Percentiles rank a stretch among this genome's conserved stretches.
These are phyloP conservation scores for Patellifolia procumbens DNA, from an alignment of 179 eudicot species.

Conservation along the genomic window DNA sequence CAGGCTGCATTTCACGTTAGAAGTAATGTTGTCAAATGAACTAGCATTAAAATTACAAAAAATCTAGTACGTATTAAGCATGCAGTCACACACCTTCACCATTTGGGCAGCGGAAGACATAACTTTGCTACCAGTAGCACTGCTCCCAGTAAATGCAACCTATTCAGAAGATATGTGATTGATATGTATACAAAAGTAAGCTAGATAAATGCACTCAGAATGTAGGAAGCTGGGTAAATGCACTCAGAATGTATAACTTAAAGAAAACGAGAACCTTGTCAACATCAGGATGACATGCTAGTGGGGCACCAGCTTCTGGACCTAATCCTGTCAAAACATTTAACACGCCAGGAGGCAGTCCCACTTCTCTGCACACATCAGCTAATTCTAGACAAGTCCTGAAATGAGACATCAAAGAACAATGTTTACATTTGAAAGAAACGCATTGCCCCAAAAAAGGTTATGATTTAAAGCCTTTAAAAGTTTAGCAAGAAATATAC, in stretches of 20 bases:
- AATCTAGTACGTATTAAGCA: background rate
- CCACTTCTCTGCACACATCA: slow-evolving; percentile 79
- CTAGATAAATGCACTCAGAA: background rate
- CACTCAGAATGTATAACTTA: slow-evolving; percentile 12
- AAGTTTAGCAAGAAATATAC: slow-evolving; percentile 42
- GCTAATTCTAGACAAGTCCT: slow-evolving; percentile 96
- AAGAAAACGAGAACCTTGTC: slow-evolving; percentile 69
- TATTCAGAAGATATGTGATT: slow-evolving; percentile 32
- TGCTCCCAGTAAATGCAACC: slow-evolving; percentile 98
- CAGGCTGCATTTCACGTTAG: slow-evolving; percentile 65
- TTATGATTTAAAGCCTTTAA: background rate
- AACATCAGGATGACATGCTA: slow-evolving; percentile 93
- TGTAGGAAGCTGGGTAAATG: background rate
- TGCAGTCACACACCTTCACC: slow-evolving; percentile 61
- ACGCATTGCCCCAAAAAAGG: background rate
- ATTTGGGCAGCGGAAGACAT: slow-evolving; percentile 89
- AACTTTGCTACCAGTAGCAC: slow-evolving; percentile 85
- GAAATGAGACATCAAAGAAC: slow-evolving; percentile 20
- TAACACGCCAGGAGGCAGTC: slow-evolving; percentile 87
- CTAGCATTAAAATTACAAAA: background rate
- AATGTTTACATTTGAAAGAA: slow-evolving; percentile 11
- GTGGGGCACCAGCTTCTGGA: slow-evolving; percentile 89
- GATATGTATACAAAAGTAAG: background rate
- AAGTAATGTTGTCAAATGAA: slow-evolving; percentile 12
- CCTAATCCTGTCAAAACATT: slow-evolving; percentile 91